Evolutionary conservation across 768 basidiomycete species (phyloP).

Genomic region (Boletus fagicola): DNA sequence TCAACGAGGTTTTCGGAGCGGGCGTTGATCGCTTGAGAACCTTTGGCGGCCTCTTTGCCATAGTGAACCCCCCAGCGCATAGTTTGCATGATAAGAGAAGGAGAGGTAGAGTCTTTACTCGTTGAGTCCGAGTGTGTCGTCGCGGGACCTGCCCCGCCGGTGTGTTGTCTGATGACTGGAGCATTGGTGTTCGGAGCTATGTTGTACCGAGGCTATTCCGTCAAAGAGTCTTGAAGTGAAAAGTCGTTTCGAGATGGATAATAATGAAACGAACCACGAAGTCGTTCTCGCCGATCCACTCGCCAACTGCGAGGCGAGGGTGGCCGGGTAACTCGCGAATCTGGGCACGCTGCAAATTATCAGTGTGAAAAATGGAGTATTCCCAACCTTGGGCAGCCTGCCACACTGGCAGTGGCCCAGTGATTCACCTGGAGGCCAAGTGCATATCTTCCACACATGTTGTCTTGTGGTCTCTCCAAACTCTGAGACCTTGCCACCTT

Average conservation of each 20-base stretch:
- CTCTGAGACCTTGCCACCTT: too few relatives aligned
- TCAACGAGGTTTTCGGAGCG: conserved; percentile 77
- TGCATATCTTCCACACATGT: conserved; percentile 67
- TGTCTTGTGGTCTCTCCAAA: too few relatives aligned
- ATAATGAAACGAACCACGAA: conserved; percentile 43
- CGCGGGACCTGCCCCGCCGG: not conserved
- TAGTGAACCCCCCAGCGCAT: conserved; percentile 91
- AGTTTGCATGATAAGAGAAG: conserved; percentile 59
- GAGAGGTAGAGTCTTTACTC: conserved; percentile 6
- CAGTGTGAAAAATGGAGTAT: not conserved
- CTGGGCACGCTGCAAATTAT: conserved; percentile 25
- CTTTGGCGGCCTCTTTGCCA: conserved; percentile 51
- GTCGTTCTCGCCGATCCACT: conserved; percentile 59
- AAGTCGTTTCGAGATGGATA: not conserved
- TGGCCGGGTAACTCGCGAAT: conserved; percentile 41
- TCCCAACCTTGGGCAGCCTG: not conserved
- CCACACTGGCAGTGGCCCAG: not conserved
- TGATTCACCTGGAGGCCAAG: conserved; percentile 44
- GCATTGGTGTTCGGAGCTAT: conserved; percentile 79
- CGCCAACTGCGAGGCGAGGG: conserved; percentile 42
- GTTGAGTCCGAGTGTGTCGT: not conserved
- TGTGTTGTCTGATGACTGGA: conserved; percentile 63
- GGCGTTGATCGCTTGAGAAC: conserved; percentile 86
- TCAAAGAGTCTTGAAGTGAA: not conserved
- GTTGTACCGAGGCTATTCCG: conserved; percentile 59